Conservation (phyloP, 2,329 filamentous ascomycete species). For the Clonostachys rhizophaga region DNA sequence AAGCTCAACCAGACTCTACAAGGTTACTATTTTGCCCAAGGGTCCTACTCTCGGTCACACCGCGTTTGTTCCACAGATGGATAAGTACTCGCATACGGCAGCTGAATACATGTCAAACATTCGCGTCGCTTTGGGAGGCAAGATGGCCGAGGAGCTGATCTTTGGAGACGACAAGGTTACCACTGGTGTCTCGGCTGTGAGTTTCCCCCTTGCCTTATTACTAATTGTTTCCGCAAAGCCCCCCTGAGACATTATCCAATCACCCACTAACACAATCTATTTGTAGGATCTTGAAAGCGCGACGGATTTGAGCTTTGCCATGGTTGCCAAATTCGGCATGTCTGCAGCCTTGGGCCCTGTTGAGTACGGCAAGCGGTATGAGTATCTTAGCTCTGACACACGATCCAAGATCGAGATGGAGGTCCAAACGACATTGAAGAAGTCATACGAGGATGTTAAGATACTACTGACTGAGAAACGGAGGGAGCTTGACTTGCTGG, state of each 20-base stretch:
- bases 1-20: conserved; percentile 77
- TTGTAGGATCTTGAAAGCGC: conserved; percentile 75
- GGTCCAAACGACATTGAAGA: conserved; percentile 79
- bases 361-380: conserved; percentile 78
- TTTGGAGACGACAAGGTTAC: conserved; percentile 91
- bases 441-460: conserved; percentile 70
- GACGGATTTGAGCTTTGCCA: conserved; percentile 76
- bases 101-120: conserved; percentile 78
- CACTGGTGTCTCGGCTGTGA: conserved; percentile 75
- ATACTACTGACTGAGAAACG: conserved; percentile 70
- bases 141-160: conserved; percentile 85
- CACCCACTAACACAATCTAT: not conserved
- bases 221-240: not conserved
- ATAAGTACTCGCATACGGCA: conserved; percentile 86
- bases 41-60: conserved; percentile 85
- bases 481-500: conserved; percentile 81
- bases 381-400: conserved; percentile 78
- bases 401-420: conserved; percentile 83
- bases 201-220: conserved; percentile 18
- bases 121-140: conserved; percentile 78
- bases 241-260: not conserved
- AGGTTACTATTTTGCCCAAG: conserved; percentile 93
- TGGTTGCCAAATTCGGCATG: conserved; percentile 90
- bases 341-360: conserved; percentile 84
- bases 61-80: conserved; percentile 82